Base-by-base conservation (phyloP, 768 basidiomycete genomes). In the Lactifluus subvellereus region DNA sequence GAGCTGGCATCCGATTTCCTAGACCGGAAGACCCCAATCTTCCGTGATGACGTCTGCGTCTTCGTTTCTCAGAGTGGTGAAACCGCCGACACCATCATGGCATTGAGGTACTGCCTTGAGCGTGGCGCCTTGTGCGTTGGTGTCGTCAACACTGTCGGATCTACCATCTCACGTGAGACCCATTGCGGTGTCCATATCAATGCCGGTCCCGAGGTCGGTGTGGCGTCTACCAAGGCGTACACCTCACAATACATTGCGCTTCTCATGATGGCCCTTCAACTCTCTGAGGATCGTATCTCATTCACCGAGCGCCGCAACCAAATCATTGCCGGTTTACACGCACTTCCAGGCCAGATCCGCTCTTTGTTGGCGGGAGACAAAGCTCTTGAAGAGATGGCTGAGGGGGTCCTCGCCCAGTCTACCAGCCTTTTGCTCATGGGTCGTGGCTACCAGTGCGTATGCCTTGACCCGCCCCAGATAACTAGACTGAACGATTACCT, bases 121-220 rank as follows among this genome's bases (percentile, higher is more conserved):
- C 84, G 97, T 62, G 97, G 97, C 50, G 96, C 97, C 8, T 85
- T 99, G 49, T 95, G 91, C 72, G 84, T 99, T 51, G 97, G 97
- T 79, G 91, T 98, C 55, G 94, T 99, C 75, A 98, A 99, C 80
- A 95, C 94, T 40, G 97, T 99, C 70, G 97, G 97, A 54, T 97
- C 94, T 27, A 98, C 96, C 4, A 84, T 98, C 69, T 98, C 96
- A 48, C 91, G 96, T 72, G 94, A 98, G 77, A 94, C 95, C 3
- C 97, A 99, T 79, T 97, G 94, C 67, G 97, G 97, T 88, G 88
- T 99, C 57, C 97, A 98, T 78, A 98, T 99, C 80, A 99, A 99
- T 72, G 97, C 94, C 70, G 94, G 94, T 20, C 95, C 95, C 58
- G 95, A 98, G 80, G 94, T 99, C 67, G 96, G 97, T 82, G 97